phyloP scores from a whole-genome alignment of 2,329 filamentous ascomycete genomes.

The Talaromyces sp. region DNA sequence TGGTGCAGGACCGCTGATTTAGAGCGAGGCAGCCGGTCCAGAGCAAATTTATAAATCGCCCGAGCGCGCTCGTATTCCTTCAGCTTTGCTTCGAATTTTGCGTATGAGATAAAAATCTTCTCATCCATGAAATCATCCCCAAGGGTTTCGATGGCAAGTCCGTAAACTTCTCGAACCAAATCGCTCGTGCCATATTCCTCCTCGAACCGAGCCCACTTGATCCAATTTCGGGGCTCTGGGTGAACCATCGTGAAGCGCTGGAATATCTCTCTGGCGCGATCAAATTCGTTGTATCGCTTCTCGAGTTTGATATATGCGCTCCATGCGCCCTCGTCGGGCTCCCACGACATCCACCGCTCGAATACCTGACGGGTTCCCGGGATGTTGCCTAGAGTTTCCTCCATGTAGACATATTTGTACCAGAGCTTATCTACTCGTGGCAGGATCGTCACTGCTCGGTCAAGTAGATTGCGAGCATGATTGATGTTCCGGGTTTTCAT shows the following conservation, averaged over 20 bases:
- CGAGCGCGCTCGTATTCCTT: slow-evolving; percentile 92
- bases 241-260: slow-evolving; percentile 87
- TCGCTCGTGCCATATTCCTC: slow-evolving; percentile 93
- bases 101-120: slow-evolving; percentile 89
- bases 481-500: slow-evolving; percentile 96
- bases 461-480: slow-evolving; percentile 88
- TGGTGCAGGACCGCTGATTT: slow-evolving; percentile 83
- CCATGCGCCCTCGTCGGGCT: slow-evolving; percentile 94
- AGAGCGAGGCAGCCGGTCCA: slow-evolving; percentile 85
- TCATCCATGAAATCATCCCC: slow-evolving; percentile 96
- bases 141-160: slow-evolving; percentile 77
- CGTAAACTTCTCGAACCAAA: slow-evolving; percentile 85
- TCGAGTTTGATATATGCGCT: slow-evolving; percentile 94
- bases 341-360: slow-evolving; percentile 98
- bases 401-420: slow-evolving; percentile 99
- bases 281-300: slow-evolving; percentile 88
- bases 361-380: slow-evolving; percentile 90
- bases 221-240: slow-evolving; percentile 93
- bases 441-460: slow-evolving; percentile 87
- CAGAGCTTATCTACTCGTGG: slow-evolving; percentile 92
- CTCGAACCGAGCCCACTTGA: slow-evolving; percentile 97
- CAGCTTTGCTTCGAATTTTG: slow-evolving; percentile 87
- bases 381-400: slow-evolving; percentile 94
- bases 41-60: slow-evolving; percentile 93
- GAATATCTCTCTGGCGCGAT: slow-evolving; percentile 84